phyloP scores from a whole-genome alignment of 208 protist genomes.

The Endotrypanum monterogeii region DNA sequence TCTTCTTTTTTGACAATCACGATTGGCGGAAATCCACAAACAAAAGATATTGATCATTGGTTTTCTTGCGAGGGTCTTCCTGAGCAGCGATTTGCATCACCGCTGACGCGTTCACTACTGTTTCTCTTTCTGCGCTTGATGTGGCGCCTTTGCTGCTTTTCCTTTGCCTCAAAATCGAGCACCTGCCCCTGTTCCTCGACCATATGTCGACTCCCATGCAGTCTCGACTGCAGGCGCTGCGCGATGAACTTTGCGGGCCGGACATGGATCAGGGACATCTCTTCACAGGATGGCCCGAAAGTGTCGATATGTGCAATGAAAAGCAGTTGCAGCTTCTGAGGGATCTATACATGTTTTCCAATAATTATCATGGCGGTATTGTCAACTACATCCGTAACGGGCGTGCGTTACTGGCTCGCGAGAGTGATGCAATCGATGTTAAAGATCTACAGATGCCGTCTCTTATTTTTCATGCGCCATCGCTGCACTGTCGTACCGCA shows the following conservation, averaged over 20 bases:
- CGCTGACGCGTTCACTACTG: background rate
- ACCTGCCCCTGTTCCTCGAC: no score
- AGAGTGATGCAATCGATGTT: conserved; percentile 27
- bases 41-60: no score
- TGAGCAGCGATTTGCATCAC: no score
- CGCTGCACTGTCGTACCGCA: conserved; percentile 32
- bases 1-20: no score
- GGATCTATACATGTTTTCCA: conserved; percentile 59
- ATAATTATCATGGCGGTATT: conserved; percentile 77
- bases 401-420: conserved; percentile 56
- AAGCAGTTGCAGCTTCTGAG: conserved; percentile 44
- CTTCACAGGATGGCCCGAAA: conserved; percentile 60
- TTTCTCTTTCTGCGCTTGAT: conserved; percentile 1
- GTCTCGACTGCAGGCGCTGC: conserved; percentile 53
- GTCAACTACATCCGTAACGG: conserved; percentile 82
- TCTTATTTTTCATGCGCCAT: conserved; percentile 67
- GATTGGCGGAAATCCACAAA: no score
- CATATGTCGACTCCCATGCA: conserved; percentile 32
- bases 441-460: conserved; percentile 55
- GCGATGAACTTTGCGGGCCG: conserved; percentile 41
- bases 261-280: conserved; percentile 68
- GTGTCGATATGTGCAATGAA: conserved; percentile 38
- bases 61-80: no score
- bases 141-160: background rate
- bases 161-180: background rate